These are phyloP conservation scores for Podospora appendiculata DNA, from an alignment of 495 filamentous ascomycete genomes.

Conservation along the genomic window DNA sequence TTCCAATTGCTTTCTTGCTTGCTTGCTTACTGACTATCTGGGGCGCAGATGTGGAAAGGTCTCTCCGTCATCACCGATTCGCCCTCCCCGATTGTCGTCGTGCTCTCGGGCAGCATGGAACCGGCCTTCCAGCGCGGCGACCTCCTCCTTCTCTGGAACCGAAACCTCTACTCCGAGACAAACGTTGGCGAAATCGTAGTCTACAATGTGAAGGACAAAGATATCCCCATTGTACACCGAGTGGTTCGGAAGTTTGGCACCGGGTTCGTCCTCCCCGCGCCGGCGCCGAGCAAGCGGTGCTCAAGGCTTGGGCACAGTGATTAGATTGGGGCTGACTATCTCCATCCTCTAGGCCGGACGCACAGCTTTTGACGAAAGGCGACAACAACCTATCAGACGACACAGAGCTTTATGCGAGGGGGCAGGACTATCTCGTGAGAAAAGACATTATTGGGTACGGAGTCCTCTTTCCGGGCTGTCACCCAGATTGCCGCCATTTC, in stretches of 20 bases:
- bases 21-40: background rate
- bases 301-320: too few species aligned
- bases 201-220: conserved; percentile 86
- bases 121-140: conserved; percentile 95
- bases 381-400: conserved; percentile 96
- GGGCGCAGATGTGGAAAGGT: conserved; percentile 74
- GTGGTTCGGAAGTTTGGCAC: conserved; percentile 66
- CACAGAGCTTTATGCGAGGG: conserved; percentile 76
- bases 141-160: conserved; percentile 89
- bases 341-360: conserved; percentile 24
- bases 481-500: background rate
- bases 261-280: conserved; percentile 32
- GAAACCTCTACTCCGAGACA: conserved; percentile 58
- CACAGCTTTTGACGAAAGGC: conserved; percentile 85
- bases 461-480: background rate
- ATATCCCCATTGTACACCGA: conserved; percentile 91
- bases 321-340: background rate
- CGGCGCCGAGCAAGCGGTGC: background rate
- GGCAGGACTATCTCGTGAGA: conserved; percentile 77
- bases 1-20: too few species aligned
- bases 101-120: conserved; percentile 92
- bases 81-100: conserved; percentile 90
- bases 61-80: conserved; percentile 80
- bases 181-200: conserved; percentile 86
- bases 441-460: conserved; percentile 75